phyloP scores from a whole-genome alignment of 169 alveolate species.

The Blepharisma undulans region DNA sequence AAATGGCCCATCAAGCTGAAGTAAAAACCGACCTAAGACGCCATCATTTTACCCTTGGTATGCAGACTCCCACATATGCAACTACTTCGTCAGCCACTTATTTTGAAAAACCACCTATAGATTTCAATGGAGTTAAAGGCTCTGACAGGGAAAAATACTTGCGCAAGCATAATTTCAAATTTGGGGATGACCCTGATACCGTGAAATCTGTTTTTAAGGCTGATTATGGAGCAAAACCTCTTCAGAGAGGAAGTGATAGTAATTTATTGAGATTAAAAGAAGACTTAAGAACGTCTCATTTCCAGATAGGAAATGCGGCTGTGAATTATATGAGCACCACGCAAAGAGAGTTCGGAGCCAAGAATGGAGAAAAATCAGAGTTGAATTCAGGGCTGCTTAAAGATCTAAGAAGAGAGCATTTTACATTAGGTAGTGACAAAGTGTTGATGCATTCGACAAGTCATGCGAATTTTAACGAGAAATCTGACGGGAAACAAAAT shows the following conservation, averaged over 20 bases:
- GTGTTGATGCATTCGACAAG: background rate
- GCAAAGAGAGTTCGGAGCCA: background rate
- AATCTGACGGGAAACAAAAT: background rate
- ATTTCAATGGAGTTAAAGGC: too few species aligned
- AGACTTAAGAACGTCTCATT: conserved; percentile 24
- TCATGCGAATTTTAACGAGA: background rate
- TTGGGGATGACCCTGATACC: background rate
- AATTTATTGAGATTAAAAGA: background rate
- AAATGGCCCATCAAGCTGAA: background rate
- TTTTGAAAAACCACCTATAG: background rate
- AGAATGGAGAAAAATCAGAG: background rate
- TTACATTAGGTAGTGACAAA: background rate
- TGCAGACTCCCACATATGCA: background rate
- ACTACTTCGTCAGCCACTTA: background rate
- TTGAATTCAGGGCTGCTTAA: background rate
- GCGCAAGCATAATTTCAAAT: conserved; percentile 11
- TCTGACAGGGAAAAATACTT: background rate
- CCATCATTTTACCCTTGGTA: conserved; percentile 20
- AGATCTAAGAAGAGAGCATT: background rate
- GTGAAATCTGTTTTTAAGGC: background rate
- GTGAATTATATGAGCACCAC: background rate
- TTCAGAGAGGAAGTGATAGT: background rate
- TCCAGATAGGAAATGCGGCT: conserved; percentile 9
- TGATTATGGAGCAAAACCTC: background rate
- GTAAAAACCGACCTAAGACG: background rate